phyloP scores from a whole-genome alignment of 1,284 basidiomycete genomes.

The Heterobasidion parviporum region DNA sequence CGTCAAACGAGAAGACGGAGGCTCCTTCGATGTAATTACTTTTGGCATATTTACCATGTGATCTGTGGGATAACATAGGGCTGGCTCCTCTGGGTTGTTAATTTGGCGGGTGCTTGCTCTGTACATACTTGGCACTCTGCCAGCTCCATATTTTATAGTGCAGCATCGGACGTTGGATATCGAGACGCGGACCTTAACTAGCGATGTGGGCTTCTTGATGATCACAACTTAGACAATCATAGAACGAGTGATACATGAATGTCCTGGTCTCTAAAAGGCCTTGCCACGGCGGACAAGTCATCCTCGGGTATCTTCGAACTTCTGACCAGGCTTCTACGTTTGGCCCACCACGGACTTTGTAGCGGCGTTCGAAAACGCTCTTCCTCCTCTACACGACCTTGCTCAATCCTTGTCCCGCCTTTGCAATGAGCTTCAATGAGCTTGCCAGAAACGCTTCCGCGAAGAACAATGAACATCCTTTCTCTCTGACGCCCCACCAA shows the following conservation, averaged over 20 bases:
- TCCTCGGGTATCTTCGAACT: no score
- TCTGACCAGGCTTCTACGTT: no score
- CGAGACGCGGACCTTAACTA: not conserved
- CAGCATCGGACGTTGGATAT: not conserved
- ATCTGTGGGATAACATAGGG: not conserved
- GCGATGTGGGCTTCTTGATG: not conserved
- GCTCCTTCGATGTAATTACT: constrained; percentile 14
- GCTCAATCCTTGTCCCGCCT: no score
- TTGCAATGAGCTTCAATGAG: no score
- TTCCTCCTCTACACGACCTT: no score
- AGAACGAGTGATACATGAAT: no score
- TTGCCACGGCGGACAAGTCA: no score
- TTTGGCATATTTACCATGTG: not conserved
- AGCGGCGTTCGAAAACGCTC: no score
- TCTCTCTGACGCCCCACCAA: not conserved
- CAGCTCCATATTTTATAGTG: not conserved
- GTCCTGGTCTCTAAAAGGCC: no score
- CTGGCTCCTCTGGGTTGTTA: constrained; percentile 3
- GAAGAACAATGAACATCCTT: no score
- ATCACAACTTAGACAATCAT: not conserved
- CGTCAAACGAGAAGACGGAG: constrained; percentile 16
- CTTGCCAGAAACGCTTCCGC: no score
- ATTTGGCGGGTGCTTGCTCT: constrained; percentile 5
- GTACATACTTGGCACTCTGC: constrained; percentile 4
- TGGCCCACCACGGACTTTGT: no score